Base-by-base conservation (phyloP, 768 basidiomycete genomes). In the Mycena epipterygia region DNA sequence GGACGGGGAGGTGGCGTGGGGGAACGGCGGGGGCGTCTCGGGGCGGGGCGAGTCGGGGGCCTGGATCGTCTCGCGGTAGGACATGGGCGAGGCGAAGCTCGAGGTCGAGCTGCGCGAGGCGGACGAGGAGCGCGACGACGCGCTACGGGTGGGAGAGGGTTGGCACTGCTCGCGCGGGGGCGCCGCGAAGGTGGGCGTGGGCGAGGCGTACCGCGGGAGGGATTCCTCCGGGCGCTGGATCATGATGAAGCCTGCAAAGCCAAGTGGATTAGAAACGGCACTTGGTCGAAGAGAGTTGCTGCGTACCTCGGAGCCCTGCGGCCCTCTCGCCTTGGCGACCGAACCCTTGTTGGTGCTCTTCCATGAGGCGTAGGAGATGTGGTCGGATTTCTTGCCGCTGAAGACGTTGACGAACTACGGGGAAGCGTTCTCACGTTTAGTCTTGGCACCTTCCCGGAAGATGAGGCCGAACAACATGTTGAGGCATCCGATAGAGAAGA, bases 401-500 rank as follows among this genome's bases (percentile, higher is more conserved):
- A 81, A 74, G n/a, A 80, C 72, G 74, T 76, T 75, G 53, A 80
- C 74, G 72, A 84, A 81, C 42, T 78, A 74, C 51, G 84, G 81
- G 84, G 25, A 89, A 90, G 52, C 93, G 91, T n/a, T n/a, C n/a
- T n/a, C n/a, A n/a, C n/a, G n/a, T 74, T 88, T 89, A 72, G 81
- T 74, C 79, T 92, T 94, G 71, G 87, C 90, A 1, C 79, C 79
- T 73, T 90, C 88, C 71, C 92, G 90, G 89, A 93, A 95, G 80
- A 94, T 86, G 78, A 95, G 89, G 37, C 94, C 93, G 74, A 92
- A 87, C 53, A 95, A 79, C 72, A 96, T 92, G 85, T 97, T 95
- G 76, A 93, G 79, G 79, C 93, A 95, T 5, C 93, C 95, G 60
- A 96, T 76, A 68, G 93, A 88, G 80, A 96, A 96, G 73, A 95